Conservation (phyloP, 768 basidiomycete species). For the Pleurotus cornucopiae region DNA sequence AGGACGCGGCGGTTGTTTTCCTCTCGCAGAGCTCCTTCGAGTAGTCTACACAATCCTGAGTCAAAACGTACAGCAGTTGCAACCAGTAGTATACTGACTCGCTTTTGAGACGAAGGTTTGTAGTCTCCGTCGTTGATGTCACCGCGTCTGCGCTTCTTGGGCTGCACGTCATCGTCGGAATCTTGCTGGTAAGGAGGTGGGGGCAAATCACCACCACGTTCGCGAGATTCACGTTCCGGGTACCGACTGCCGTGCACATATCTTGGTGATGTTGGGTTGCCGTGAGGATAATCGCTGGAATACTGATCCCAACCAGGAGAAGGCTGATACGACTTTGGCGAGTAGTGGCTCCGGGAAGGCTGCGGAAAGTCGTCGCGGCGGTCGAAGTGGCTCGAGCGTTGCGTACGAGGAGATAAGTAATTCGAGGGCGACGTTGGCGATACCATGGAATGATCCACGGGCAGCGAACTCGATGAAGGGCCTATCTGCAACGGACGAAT, state of each 20-base stretch:
- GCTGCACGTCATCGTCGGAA: constrained; percentile 20
- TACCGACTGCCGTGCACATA: constrained; percentile 7
- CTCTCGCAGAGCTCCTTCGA: constrained; percentile 38
- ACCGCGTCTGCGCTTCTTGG: constrained; percentile 48
- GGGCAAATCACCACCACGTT: constrained; percentile 25
- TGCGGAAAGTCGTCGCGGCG: constrained; percentile 17
- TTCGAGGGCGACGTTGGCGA: constrained; percentile 17
- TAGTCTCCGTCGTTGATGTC: constrained; percentile 54
- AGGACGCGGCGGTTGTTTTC: constrained; percentile 26
- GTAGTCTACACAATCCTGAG: constrained; percentile 23
- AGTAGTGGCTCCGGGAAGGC: constrained; percentile 29
- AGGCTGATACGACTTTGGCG: constrained; percentile 33
- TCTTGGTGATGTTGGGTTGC: constrained; percentile 1
- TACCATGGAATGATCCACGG: constrained; percentile 3
- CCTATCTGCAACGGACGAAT: constrained; percentile 15
- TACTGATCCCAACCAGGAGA: constrained; percentile 28
- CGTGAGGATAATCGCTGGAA: constrained; percentile 10
- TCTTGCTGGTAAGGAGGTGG: constrained; percentile 23
- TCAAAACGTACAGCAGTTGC: background rate
- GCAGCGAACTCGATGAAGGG: constrained; percentile 8
- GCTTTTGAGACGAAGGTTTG: constrained; percentile 40
- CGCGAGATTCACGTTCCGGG: constrained; percentile 23
- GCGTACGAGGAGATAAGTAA: constrained; percentile 20
- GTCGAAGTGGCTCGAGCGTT: constrained; percentile 12
- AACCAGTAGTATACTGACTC: constrained; percentile 43